Evolutionary conservation across 345 rosid species (phyloP).

Genomic region (Garcia nutans): DNA sequence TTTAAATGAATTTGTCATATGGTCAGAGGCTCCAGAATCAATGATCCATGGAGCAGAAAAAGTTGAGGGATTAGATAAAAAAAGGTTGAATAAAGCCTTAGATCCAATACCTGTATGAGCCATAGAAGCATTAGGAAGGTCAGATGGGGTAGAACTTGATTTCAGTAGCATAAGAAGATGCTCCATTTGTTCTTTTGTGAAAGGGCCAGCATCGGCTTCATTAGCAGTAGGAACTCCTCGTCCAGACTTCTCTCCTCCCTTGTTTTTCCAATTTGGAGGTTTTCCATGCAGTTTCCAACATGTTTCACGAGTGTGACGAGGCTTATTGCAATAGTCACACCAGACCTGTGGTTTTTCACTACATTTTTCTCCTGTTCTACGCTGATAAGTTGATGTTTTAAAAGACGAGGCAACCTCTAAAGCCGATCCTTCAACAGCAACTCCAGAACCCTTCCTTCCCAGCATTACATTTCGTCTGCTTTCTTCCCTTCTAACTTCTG

Average conservation of each 20-base stretch:
- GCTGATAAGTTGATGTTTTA: too few relatives aligned
- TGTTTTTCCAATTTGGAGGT: background rate
- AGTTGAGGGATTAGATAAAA: background rate
- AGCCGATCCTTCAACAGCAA: background rate
- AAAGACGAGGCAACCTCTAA: background rate
- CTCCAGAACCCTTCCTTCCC: too few relatives aligned
- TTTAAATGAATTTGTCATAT: background rate
- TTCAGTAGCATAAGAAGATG: too few relatives aligned
- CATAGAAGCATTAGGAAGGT: too few relatives aligned
- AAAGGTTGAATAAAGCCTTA: background rate
- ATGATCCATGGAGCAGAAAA: slow-evolving; percentile 5
- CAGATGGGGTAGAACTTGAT: too few relatives aligned
- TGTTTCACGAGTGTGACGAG: slow-evolving; percentile 3
- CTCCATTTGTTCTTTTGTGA: too few relatives aligned
- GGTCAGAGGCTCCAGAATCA: slow-evolving; percentile 11
- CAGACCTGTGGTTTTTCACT: background rate
- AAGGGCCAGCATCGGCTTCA: too few relatives aligned
- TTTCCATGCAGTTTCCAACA: slow-evolving; percentile 5
- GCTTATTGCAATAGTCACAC: slow-evolving; percentile 6
- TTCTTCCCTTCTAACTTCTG: background rate
- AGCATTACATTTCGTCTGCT: too few relatives aligned
- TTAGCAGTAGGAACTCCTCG: too few relatives aligned
- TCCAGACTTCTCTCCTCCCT: too few relatives aligned
- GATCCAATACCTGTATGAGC: background rate
- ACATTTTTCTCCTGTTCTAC: background rate